Base-by-base conservation (phyloP, 352 stramenopile genomes). In the Globisporangium carolinianum region DNA sequence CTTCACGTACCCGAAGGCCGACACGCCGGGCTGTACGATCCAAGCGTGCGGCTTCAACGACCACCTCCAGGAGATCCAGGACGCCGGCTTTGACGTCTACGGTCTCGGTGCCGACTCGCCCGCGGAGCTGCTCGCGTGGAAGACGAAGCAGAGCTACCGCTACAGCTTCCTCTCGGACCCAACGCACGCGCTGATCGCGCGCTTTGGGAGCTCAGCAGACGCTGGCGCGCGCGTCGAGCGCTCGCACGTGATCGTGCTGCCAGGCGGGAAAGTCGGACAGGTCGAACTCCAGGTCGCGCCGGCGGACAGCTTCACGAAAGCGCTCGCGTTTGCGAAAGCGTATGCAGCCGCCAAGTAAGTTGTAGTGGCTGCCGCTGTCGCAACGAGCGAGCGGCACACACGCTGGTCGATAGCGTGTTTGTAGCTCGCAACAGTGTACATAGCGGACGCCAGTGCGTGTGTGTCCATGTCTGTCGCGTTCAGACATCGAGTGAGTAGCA, bases 1-100 rank as follows among this genome's bases (percentile, higher is more conserved):
- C 69, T 95, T 95, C 67, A 94, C 94, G 79, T 95, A 87, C 66
- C 83, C 86, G 6, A 91, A 91, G 60, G 86, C 86, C 0, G 79
- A 95, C 62, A 95, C 86, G 7, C 80, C 82, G 5, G 86, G 83
- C 5, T 95, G 86, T 62, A 95, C 86, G 49, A 79, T 76, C 35
- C 86, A 95, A 64, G 82, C 86, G 12, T 91, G 82, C 38, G 83
- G 83, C 17, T 95, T 89, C 69, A 92, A 92, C 61, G 79, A 91
- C 69, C 77, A 92, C 66, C 66, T 92, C 46, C 71, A 84, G 47
- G 68, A 76, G 55, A 89, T 95, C 61, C 86, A 79, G 53, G 71
- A 71, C 24, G 79, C 79, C 0, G 86, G 83, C 39, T 95, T 87
- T 55, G 76, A 92, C 51, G 82, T 94, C 45, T 95, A 85, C 68